Evolutionary conservation across 106 monocot species (phyloP), one percentile per base, ranked within the genome.

Genomic region (Acanthochlamys bracteata): DNA sequence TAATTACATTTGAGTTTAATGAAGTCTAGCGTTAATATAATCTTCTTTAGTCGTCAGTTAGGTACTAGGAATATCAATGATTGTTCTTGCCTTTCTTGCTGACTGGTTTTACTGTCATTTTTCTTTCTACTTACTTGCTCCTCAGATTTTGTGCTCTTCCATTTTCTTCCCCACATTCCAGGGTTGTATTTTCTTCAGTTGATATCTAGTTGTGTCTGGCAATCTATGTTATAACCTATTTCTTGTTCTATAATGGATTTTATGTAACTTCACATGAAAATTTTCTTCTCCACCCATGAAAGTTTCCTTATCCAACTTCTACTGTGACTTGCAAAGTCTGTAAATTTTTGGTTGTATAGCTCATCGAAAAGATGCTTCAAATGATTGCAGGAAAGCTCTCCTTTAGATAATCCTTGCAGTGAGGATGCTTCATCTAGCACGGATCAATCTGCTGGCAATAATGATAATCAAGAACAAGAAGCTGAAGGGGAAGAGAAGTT

Each of bases 341-440:
- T 2, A 57, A 21, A 20, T 57, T 25, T 57, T 57, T 24, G 23
- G 13, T 19, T 57, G 12, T 17, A 24, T 11, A 57, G 21, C 20
- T 8, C n/a, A n/a, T 58, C 11, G 0, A 25, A 13, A 23, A 26
- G 0, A 25, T 25, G 24, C 12, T 8, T 60, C 27, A 33, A 33
- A 25, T 57, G 25, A 22, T 73, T 69, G 61, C 74, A 88, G 83
- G 80, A 52, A 57, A 75, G 27, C 21, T 77, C 71, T 59, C 79
- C 81, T 19, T 20, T 55, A 40, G 81, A 78, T 71, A 84, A 74
- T 42, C 62, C 17, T 51, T 59, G 25, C 46, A 82, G 82, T 40
- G 79, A 80, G 7, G 73, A 73, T 73, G 72, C 66, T 39, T 71
- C 76, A 20, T 82, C 82, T 42, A 89, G 77, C 57, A 45, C 63